Evolutionary conservation across 2,329 filamentous ascomycete genomes (phyloP).

Genomic region (Zymoseptoria passerinii): DNA sequence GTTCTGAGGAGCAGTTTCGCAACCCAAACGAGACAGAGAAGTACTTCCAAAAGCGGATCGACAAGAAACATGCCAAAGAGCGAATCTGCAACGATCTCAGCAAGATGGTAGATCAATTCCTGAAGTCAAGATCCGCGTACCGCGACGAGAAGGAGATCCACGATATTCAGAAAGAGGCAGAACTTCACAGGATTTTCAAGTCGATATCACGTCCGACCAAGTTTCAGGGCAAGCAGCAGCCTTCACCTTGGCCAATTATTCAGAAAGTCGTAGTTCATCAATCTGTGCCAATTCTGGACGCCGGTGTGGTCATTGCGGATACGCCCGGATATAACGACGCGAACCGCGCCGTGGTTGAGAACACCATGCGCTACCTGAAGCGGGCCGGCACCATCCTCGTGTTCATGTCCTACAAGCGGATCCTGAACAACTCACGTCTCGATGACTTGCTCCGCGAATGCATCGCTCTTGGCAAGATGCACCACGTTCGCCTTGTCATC

Average conservation of each 20-base stretch:
- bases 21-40: too few relatives aligned
- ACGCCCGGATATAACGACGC: slow-evolving; percentile 13
- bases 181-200: too few relatives aligned
- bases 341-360: slow-evolving; percentile 10
- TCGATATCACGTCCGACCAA: too few relatives aligned
- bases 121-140: too few relatives aligned
- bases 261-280: slow-evolving; percentile 7
- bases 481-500: slow-evolving; percentile 3
- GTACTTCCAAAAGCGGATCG: too few relatives aligned
- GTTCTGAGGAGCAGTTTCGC: too few relatives aligned
- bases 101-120: too few relatives aligned
- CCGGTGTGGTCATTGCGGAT: slow-evolving; percentile 14
- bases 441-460: not conserved
- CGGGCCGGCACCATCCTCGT: slow-evolving; percentile 7
- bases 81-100: too few relatives aligned
- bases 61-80: too few relatives aligned
- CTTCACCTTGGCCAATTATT: slow-evolving; percentile 15
- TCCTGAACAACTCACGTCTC: slow-evolving; percentile 2
- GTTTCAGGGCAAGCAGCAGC: not conserved
- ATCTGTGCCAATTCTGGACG: slow-evolving; percentile 7
- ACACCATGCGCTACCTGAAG: slow-evolving; percentile 11
- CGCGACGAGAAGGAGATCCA: too few relatives aligned
- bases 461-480: slow-evolving; percentile 3
- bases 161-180: too few relatives aligned
- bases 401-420: slow-evolving; percentile 1